Percentiles rank a stretch among this genome's conserved stretches.
phyloP scores from a whole-genome alignment of 129 eudicot genomes.

The Helianthus annuus region HanXRQr2.0-SUNRISE NC_035437.2:29492374-29492873 shows the following conservation, averaged over 20 bases:
- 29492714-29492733: slow-evolving; percentile 67
- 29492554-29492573: slow-evolving; percentile 76
- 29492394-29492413: neutral
- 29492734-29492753: slow-evolving; percentile 66
- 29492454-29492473: slow-evolving; percentile 45
- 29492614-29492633: slow-evolving; percentile 82
- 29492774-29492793: slow-evolving; percentile 84
- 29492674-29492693: slow-evolving; percentile 78
- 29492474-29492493: slow-evolving; percentile 87
- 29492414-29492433: slow-evolving; percentile 9
- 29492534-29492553: slow-evolving; percentile 94
- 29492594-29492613: slow-evolving; percentile 96
- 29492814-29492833: neutral
- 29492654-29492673: slow-evolving; percentile 84
- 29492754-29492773: slow-evolving; percentile 49
- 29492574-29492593: slow-evolving; percentile 95
- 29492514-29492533: slow-evolving; percentile 66
- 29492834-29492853: slow-evolving; percentile 4
- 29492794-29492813: slow-evolving; percentile 15
- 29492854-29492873: slow-evolving; percentile 29
- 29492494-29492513: slow-evolving; percentile 75
- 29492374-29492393: neutral
- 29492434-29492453: slow-evolving; percentile 1
- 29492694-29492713: slow-evolving; percentile 41
- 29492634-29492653: slow-evolving; percentile 88